phyloP scores from a whole-genome alignment of 805 yeast genomes.

The Torulaspora franciscae region DNA sequence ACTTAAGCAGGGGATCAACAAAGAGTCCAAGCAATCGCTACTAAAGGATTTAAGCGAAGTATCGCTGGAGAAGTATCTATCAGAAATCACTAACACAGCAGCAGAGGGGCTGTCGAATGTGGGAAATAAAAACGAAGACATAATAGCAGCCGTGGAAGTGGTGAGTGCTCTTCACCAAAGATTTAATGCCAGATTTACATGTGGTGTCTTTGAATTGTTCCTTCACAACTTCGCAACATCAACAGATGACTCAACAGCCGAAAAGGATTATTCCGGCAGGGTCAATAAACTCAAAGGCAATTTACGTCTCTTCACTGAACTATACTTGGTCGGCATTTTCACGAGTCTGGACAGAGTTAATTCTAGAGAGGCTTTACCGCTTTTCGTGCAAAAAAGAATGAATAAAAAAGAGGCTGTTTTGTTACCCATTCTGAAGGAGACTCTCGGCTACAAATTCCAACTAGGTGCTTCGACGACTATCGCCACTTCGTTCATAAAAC shows the following conservation, averaged over 20 bases:
- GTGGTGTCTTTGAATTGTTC: slow-evolving; percentile 41
- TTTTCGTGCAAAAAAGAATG: slow-evolving; percentile 38
- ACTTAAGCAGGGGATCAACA: slow-evolving; percentile 51
- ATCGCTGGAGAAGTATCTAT: slow-evolving; percentile 67
- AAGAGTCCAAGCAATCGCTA: slow-evolving; percentile 45
- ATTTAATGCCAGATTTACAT: slow-evolving; percentile 52
- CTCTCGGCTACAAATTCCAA: slow-evolving; percentile 40
- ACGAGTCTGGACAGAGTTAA: slow-evolving; percentile 42
- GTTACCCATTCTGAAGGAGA: slow-evolving; percentile 42
- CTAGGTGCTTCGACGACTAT: slow-evolving; percentile 36
- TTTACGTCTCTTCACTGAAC: slow-evolving; percentile 52
- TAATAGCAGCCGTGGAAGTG: slow-evolving; percentile 60
- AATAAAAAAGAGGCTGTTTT: slow-evolving; percentile 40
- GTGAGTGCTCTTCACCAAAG: slow-evolving; percentile 74
- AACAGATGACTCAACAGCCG: slow-evolving; percentile 16
- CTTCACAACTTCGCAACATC: slow-evolving; percentile 40
- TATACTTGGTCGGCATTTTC: slow-evolving; percentile 54
- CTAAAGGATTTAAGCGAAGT: slow-evolving; percentile 58
- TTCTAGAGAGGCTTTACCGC: slow-evolving; percentile 40
- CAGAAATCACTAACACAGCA: slow-evolving; percentile 60
- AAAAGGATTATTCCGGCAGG: slow-evolving; percentile 44
- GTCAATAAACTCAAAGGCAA: slow-evolving; percentile 43
- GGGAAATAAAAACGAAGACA: slow-evolving; percentile 51
- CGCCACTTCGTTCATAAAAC: slow-evolving; percentile 47
- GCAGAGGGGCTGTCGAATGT: slow-evolving; percentile 54